Base-by-base conservation (phyloP, 345 rosid species). In the Eucalyptus tenuipes region DNA sequence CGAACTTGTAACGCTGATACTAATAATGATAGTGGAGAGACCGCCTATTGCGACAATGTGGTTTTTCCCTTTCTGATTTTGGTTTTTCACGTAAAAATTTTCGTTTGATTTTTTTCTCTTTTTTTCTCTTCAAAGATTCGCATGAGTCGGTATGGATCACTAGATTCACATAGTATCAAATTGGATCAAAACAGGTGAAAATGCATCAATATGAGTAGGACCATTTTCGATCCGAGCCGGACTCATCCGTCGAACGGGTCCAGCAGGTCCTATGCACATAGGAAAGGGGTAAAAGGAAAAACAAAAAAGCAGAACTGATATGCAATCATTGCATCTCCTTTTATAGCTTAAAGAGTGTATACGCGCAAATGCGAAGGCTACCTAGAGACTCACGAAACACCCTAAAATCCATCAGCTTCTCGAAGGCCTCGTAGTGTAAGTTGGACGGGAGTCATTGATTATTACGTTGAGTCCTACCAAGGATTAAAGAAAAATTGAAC, bases 191-290 rank as follows among this genome's bases (percentile, higher is more conserved):
- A 25, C 3, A 11, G 0, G 0, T 52, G 7, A 17, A 52, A 52
- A 52, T 52, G 2, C 8, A 3, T 50, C 2, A 1, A 50, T 7
- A 50, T 1, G 2, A 27, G 3, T 27, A 3, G 0, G 16, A 59
- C 0, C 7, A 27, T 59, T 59, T 59, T 25, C 2, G 0, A 20
- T 0, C 1, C 0, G 1, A 59, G 3, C n/a, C 1, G 0, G 7
- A 59, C n/a, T 59, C 7, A 25, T 10, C 13, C 14, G 3, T 50
- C 24, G 9, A 17, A 11, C 7, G 2, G 7, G 31, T 27, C 66
- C 3, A 5, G 14, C 3, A 27, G n/a, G n/a, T 27, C 14, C 15
- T 5, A 10, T 59, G 66, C 66, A 59, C n/a, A 12, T 11, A 10
- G 31, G 6, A 55, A 59, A 12, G n/a, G n/a, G 66, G n/a, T 11